Evolutionary conservation across 2,329 filamentous ascomycete genomes (phyloP), one percentile per base, ranked within the genome.

Genomic region (Aureobasidium leucospermi): DNA sequence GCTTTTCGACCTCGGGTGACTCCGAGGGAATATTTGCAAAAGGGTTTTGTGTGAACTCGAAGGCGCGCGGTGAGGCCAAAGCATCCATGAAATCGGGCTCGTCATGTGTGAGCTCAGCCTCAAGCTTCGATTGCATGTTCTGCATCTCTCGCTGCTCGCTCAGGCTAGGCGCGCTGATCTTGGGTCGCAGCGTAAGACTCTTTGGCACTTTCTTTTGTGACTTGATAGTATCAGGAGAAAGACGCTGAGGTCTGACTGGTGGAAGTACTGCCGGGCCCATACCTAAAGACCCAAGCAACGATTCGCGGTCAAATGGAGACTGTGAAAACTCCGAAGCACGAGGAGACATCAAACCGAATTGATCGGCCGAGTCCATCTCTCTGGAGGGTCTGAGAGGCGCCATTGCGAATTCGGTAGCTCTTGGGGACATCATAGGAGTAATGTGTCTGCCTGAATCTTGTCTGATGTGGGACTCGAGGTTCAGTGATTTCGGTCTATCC

Each of bases 11-110:
- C 63, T 68, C 67, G 66, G 70, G 6, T 66, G 65, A 23, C 67
- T 52, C 67, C 69, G 71, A 6, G 67, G 71, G 1, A 67, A 67
- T 41, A 68, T 48, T 58, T 58, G 83, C 82, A 52, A 88, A 78
- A 1, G 85, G 83, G 62, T 88, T 86, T 62, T 80, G 83, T 2
- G 86, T 90, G 78, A 91, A 91, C 15, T 85, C 83, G 66, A 88
- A 85, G 1, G 79, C 85, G 45, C 88, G 81, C 0, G 89, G 88
- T 2, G 87, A 90, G 78, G 90, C 80, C 9, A 89, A 73, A 11
- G 84, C 77, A 48, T 84, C 80, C 10, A 62, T 73, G 73, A 67
- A 74, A 69, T 60, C 61, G 4, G 57, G 39, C 31, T 57, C 60
- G 28, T 57, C 46, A 41, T 62, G 58, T 31, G 45, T 56, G 51